Percentiles rank a stretch among this genome's conserved stretches.
phyloP scores from a whole-genome alignment of 495 filamentous ascomycete genomes.

The Aspergillus asperescens region DNA sequence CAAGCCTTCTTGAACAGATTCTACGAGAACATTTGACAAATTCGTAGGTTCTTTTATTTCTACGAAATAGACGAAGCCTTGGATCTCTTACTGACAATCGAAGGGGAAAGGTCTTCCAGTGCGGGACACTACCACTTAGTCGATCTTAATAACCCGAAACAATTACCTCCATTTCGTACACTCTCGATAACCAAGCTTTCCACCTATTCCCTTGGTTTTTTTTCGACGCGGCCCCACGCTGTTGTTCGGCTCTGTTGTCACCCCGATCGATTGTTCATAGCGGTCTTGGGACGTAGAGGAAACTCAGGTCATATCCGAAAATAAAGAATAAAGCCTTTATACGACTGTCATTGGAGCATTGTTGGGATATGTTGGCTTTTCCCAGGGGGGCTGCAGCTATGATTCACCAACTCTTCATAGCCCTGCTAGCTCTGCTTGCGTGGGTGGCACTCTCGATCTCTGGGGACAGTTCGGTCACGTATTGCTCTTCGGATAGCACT shows the following conservation, averaged over 20 bases:
- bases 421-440: conserved; percentile 23
- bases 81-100: conserved; percentile 11
- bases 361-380: neutral
- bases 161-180: neutral
- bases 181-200: neutral
- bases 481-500: conserved; percentile 46
- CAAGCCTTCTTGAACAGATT: neutral
- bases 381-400: conserved; percentile 5
- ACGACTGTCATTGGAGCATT: neutral
- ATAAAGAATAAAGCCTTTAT: neutral
- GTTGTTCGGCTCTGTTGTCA: neutral
- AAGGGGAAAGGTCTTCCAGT: conserved; percentile 10
- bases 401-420: conserved; percentile 16
- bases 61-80: too few species aligned
- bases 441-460: conserved; percentile 6
- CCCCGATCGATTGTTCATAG: neutral
- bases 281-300: neutral
- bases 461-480: conserved; percentile 19
- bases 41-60: neutral
- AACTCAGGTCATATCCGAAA: neutral
- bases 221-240: neutral
- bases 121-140: conserved; percentile 2
- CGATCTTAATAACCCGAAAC: neutral
- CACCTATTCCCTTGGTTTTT: neutral
- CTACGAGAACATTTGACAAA: neutral